These are phyloP conservation scores for Podila clonocystis DNA, from an alignment of 192 early-diverging fungal genomes.

Conservation along the genomic window DNA sequence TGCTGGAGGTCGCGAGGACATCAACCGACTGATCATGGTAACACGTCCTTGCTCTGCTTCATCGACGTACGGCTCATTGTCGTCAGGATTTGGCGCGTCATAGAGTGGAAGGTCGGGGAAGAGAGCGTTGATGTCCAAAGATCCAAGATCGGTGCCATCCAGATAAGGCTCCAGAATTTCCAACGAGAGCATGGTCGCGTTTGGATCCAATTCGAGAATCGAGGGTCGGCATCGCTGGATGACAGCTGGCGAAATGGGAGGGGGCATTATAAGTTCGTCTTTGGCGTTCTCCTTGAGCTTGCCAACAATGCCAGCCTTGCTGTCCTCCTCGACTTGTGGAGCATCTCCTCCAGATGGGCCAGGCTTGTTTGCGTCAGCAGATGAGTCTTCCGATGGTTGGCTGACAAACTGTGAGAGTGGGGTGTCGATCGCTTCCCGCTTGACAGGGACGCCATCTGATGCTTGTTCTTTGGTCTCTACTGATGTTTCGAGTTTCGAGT, in stretches of 20 bases:
- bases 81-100: conserved; percentile 62
- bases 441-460: conserved; percentile 5
- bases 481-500: not conserved
- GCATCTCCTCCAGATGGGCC: conserved; percentile 1
- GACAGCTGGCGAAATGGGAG: conserved; percentile 51
- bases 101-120: conserved; percentile 62
- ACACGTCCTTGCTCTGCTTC: conserved; percentile 65
- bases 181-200: conserved; percentile 43
- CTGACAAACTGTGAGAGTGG: conserved; percentile 10
- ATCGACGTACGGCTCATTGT: conserved; percentile 63
- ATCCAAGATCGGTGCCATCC: conserved; percentile 34
- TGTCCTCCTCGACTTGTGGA: conserved; percentile 10
- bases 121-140: conserved; percentile 53
- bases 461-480: not conserved
- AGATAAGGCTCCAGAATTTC: conserved; percentile 42
- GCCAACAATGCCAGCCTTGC: conserved; percentile 20
- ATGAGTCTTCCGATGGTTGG: not conserved
- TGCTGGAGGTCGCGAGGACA: conserved; percentile 32
- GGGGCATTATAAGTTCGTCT: conserved; percentile 54
- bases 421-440: conserved; percentile 28
- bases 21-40: conserved; percentile 44
- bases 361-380: not conserved
- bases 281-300: conserved; percentile 44
- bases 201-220: conserved; percentile 50
- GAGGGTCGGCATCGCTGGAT: conserved; percentile 49